Base-by-base conservation (phyloP, 1,284 basidiomycete genomes). In the Austropuccinia psidii region DNA sequence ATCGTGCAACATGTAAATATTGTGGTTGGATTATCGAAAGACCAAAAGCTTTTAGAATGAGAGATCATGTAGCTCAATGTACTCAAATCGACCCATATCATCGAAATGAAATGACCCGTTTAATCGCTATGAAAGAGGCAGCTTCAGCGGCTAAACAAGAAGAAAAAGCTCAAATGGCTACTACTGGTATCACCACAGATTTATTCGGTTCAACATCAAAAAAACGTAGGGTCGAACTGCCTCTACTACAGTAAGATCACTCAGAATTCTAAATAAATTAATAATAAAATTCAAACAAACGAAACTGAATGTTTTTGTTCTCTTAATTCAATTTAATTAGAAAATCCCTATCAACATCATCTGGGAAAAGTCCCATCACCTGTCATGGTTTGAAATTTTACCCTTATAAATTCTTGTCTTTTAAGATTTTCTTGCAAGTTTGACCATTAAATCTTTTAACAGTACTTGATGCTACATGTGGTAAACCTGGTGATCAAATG, bases 381-480 rank as follows among this genome's bases (percentile, higher is more conserved):
- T 80, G 78, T 61, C 79, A 80, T 65, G 79, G 79, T 79, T 13
- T 62, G 79, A 58, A 17, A 5, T 41, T 17, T 24, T 24, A 21
- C 8, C 24, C 29, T 24, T 29, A 24, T 11, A 27, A 0, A 3
- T 9, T n/a, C 39, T 33, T 45, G 55, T 4, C 4, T 19, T 55
- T 33, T 50, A n/a, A 9, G 35, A 24, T 4, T 35, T 45, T 19
- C 31, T 27, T 39, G 21, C 11, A 21, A 11, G 11, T 29, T 54
- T 21, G 15, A 35, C 11, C 39, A n/a, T 0, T 4, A 24, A 47
- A 5, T 19, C 29, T 31, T n/a, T 31, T 52, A 17, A 8, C 76
- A 80, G 79, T 80, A 24, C 78, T 80, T 54, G 79, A 80, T 70
- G 79, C 79, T 35, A 79, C 78, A 0, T 76, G 78, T 1, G 79